phyloP scores from a whole-genome alignment of 768 basidiomycete species.

The Suillus variegatus region DNA sequence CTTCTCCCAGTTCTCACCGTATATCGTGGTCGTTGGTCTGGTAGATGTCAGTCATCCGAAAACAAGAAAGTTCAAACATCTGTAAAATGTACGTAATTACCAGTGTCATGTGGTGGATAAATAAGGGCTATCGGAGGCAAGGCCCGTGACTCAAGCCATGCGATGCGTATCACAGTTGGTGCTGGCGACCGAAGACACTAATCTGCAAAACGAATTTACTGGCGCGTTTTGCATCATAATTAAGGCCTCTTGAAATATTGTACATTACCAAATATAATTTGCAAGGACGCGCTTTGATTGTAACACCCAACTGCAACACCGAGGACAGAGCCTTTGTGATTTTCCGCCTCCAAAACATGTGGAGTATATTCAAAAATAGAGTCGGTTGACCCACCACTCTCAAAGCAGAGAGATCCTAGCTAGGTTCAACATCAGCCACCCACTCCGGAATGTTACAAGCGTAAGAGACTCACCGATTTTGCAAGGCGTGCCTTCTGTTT shows the following conservation, averaged over 20 bases:
- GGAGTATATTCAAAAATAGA: not conserved
- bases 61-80: not conserved
- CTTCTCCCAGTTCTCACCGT: not conserved
- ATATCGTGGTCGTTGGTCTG: not conserved
- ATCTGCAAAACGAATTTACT: not conserved
- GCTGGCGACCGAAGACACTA: not conserved
- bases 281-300: not conserved
- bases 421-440: not conserved
- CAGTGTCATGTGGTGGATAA: not conserved
- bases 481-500: not conserved
- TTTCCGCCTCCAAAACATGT: not conserved
- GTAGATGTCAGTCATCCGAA: not conserved
- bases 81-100: not conserved
- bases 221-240: not conserved
- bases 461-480: not conserved
- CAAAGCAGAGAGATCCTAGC: not conserved
- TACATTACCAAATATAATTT: not conserved
- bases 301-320: not conserved
- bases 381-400: not conserved
- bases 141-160: not conserved
- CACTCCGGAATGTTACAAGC: not conserved
- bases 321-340: not conserved
- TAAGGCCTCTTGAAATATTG: not conserved
- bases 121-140: not conserved
- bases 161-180: not conserved